Evolutionary conservation across 768 basidiomycete genomes (phyloP), one percentile per base, ranked within the genome.

Genomic region (Leccinum olivaceopallidum): DNA sequence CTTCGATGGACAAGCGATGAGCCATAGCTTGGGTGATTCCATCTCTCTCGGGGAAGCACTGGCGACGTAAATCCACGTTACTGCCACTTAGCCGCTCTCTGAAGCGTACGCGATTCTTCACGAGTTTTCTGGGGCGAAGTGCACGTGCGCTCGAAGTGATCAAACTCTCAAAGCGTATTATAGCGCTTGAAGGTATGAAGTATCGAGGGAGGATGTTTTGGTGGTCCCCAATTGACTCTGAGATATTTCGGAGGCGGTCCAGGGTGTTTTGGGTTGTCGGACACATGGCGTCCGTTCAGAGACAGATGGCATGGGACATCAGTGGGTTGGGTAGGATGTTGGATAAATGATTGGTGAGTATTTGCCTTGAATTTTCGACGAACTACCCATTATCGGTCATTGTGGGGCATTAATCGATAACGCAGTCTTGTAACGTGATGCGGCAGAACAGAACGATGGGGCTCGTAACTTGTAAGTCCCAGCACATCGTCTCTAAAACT

Each of bases 1-100:
- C 84, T 82, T 22, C 74, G 84, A 81, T 2, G 84, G 84, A 2
- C 82, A 83, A 57, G 83, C 83, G 10, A 81, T 85, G 83, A 83
- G 83, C 62, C 76, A 84, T n/a, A 81, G 83, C 10, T 69, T 85
- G 18, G 76, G 83, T 14, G 84, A 85, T 61, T 80, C 79, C 10
- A 69, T 83, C 22, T 71, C 74, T 52, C 75, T 84, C 3, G 82
- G 78, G 6, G 74, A 78, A 18, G 76, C 66, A 6, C 68, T 85
- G 44, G 67, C 69, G 18, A 69, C 73, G 20, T 78, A 80, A 65
- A 57, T 77, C 0, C 62, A 49, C 2, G 64, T 60, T 28, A 16
- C 61, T 7, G 57, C 66, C 37, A 60, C 58, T 1, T 36, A 52
- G 22, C 20, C 65, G 1, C 24, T 56, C 18, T 18, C 59, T 5